Percentiles rank a stretch among this genome's conserved stretches.
Conservation (phyloP, 139 green algal genomes). For the Chlamydomonas incerta region DNA sequence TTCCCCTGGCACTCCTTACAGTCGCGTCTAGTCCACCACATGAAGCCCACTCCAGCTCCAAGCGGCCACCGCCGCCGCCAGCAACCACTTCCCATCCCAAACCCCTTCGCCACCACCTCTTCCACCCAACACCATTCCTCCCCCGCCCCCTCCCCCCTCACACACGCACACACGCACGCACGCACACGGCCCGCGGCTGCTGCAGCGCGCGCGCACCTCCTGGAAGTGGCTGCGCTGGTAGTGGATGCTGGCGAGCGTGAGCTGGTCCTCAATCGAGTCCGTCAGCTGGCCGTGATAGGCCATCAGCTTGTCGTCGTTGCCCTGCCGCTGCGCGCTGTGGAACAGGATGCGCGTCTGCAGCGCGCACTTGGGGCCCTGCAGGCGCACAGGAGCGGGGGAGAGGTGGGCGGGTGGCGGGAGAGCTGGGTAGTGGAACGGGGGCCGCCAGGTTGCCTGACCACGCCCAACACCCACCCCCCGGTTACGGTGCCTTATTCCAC, state of each 20-base stretch:
- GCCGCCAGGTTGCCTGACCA: too few species aligned
- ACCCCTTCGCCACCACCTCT: too few species aligned
- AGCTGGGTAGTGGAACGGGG: too few species aligned
- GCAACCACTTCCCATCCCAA: too few species aligned
- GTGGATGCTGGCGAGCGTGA: constrained; percentile 75
- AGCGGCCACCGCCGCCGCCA: too few species aligned
- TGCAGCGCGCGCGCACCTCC: constrained; percentile 45
- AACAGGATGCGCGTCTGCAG: constrained; percentile 82
- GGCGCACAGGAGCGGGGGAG: too few species aligned
- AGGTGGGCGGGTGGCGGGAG: too few species aligned
- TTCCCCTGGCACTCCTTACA: too few species aligned
- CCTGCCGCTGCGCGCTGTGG: constrained; percentile 72
- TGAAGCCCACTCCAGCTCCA: too few species aligned
- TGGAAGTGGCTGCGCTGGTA: constrained; percentile 75
- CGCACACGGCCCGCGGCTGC: not conserved
- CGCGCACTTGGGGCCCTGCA: constrained; percentile 69
- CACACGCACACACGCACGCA: not conserved
- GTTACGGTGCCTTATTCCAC: too few species aligned
- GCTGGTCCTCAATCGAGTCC: constrained; percentile 84
- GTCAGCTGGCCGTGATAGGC: constrained; percentile 75
- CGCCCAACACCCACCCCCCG: too few species aligned
- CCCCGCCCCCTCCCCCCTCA: not conserved
- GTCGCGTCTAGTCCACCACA: too few species aligned
- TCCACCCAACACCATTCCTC: not conserved
- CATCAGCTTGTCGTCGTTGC: constrained; percentile 82